Base-by-base conservation (phyloP, 495 filamentous ascomycete genomes). In the Neurospora hispaniola region DNA sequence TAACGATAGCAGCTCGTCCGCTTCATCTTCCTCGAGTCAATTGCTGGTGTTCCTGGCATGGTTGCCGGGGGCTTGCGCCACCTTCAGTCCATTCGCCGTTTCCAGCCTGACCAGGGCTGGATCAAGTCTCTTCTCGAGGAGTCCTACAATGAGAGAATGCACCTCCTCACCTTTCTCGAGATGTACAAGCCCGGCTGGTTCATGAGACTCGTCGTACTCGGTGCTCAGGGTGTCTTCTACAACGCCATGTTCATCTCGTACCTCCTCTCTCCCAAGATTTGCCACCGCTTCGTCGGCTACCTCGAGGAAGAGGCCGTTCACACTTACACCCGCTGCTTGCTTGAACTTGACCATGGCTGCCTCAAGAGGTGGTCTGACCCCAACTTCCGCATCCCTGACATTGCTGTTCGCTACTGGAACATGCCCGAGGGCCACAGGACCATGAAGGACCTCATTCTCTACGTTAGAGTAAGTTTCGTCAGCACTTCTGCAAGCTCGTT, bases 101-200 rank as follows among this genome's bases (percentile, higher is more conserved):
- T 99, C 84, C 93, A 93, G 84, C 83, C 95, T 46, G 96, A 99
- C 79, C 97, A 98, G 75, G 96, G 96, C 79, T 98, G 96, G 95
- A 98, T 99, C 75, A 94, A 98, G 80, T 98, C 93, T 0, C 86
- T 98, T 0, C 87, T 98, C 2, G 96, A 98, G 80, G 96, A 99
- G 82, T 90, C 89, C 69, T 97, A 92, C 84, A 99, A 99, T 77
- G 96, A 99, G 80, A 88, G 95, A 3, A 98, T 98, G 93, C 95
- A 98, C 74, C 89, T 99, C 3, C 84, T 98, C 46, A 97, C 93
- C 0, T 98, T 98, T 83, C 88, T 98, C 76, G 94, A 97, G 82
- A 90, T 98, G 84, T 92, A 90, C 71, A 89, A 97, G 76, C 95
- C 94, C 1, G 95, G 94, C 85, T 75, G 88, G 87, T 96, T 97